Evolutionary conservation across 495 filamentous ascomycete genomes (phyloP).

Genomic region (Penicillium chermesinum): DNA sequence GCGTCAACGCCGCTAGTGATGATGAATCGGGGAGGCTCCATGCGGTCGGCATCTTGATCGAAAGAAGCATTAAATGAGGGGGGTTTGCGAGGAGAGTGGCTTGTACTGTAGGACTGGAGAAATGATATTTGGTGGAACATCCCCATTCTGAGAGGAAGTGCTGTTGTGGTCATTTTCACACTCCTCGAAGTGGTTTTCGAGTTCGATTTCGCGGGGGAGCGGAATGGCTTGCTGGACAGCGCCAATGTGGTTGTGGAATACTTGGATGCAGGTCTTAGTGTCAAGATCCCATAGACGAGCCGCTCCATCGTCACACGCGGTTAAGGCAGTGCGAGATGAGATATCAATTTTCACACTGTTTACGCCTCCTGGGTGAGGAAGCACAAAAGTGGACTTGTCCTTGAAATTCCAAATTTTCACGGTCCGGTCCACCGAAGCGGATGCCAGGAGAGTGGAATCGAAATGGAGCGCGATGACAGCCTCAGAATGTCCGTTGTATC

Average conservation of each 20-base stretch:
- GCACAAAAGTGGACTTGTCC: constrained; percentile 67
- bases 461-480: constrained; percentile 87
- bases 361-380: constrained; percentile 89
- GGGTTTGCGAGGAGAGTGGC: constrained; percentile 37
- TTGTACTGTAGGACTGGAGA: constrained; percentile 24
- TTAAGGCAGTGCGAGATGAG: constrained; percentile 75
- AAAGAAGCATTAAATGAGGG: constrained; percentile 49
- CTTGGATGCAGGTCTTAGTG: constrained; percentile 66
- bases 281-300: constrained; percentile 93
- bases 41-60: constrained; percentile 53
- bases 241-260: constrained; percentile 89
- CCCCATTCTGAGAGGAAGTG: constrained; percentile 32
- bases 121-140: constrained; percentile 16
- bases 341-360: constrained; percentile 85
- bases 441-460: constrained; percentile 73
- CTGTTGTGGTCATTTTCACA: constrained; percentile 51
- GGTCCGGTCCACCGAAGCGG: constrained; percentile 81
- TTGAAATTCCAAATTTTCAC: constrained; percentile 94
- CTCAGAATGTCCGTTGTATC: constrained; percentile 66
- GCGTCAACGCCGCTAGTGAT: constrained; percentile 85
- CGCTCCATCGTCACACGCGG: constrained; percentile 89
- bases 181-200: constrained; percentile 60
- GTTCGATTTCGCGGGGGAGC: constrained; percentile 78
- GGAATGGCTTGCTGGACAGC: constrained; percentile 88
- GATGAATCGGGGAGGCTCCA: constrained; percentile 79